Percentiles rank a stretch among this genome's conserved stretches.
Conservation (phyloP, 2,329 filamentous ascomycete species). For the Camillea tinctor region DNA sequence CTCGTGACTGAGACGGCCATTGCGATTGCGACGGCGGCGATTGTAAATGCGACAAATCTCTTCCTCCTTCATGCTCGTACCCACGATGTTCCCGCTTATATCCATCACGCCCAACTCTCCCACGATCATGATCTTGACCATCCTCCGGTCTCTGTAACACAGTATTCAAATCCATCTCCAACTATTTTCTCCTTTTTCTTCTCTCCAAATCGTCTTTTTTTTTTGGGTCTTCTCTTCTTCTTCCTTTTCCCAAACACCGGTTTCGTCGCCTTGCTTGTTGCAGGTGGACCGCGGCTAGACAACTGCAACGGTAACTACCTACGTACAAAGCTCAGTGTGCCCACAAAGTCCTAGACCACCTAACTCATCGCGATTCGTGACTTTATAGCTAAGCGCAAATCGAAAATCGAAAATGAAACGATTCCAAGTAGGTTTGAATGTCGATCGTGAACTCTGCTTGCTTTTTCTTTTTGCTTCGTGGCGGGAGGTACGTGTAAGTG, state of each 20-base stretch:
- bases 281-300: neutral
- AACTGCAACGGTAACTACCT: neutral
- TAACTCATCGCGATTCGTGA: neutral
- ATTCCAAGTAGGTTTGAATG: neutral
- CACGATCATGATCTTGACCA: neutral
- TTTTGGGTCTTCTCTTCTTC: slow-evolving; percentile 2
- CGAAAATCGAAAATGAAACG: slow-evolving; percentile 10
- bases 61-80: neutral
- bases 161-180: slow-evolving; percentile 17
- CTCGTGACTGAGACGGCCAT: neutral
- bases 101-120: neutral
- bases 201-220: slow-evolving; percentile 9
- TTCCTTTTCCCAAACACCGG: slow-evolving; percentile 4
- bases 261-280: neutral
- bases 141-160: slow-evolving; percentile 20
- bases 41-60: neutral
- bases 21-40: neutral
- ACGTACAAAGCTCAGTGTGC: neutral
- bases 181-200: slow-evolving; percentile 10
- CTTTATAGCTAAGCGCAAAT: slow-evolving; percentile 20
- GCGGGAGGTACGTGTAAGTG: too few species aligned
- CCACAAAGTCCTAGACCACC: neutral
- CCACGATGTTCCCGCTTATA: too few species aligned
- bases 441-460: neutral
- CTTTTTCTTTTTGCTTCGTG: too few species aligned